Conservation (phyloP, 2,329 filamentous ascomycete species). For the Sphaerulina vaccinii region DNA sequence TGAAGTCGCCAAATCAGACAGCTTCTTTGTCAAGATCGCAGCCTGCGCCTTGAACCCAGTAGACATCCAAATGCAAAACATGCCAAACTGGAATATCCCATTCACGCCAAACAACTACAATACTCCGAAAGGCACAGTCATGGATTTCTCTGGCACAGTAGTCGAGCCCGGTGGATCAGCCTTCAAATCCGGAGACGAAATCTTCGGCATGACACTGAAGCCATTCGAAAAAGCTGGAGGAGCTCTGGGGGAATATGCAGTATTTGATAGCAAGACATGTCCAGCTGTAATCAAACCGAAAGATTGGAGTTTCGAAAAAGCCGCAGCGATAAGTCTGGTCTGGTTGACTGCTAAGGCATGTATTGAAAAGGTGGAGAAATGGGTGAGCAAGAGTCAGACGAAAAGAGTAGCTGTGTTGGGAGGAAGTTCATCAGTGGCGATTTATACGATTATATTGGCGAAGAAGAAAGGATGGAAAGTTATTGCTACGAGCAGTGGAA, state of each 20-base stretch:
- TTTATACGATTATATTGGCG: slow-evolving; percentile 37
- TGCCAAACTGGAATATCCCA: slow-evolving; percentile 31
- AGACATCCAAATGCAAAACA: slow-evolving; percentile 40
- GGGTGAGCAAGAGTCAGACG: slow-evolving; percentile 25
- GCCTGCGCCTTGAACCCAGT: slow-evolving; percentile 39
- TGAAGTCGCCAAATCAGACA: slow-evolving; percentile 20
- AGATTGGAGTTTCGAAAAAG: slow-evolving; percentile 34
- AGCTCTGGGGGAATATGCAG: slow-evolving; percentile 32
- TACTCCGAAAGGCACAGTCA: slow-evolving; percentile 33
- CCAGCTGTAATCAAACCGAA: slow-evolving; percentile 33
- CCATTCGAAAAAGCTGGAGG: slow-evolving; percentile 31
- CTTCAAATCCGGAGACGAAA: slow-evolving; percentile 34
- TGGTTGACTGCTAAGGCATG: slow-evolving; percentile 37
- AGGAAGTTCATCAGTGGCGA: slow-evolving; percentile 35
- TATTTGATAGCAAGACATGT: slow-evolving; percentile 29
- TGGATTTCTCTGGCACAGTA: slow-evolving; percentile 36
- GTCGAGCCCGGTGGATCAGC: slow-evolving; percentile 26
- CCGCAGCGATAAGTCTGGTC: slow-evolving; percentile 35
- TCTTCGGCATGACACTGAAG: slow-evolving; percentile 36
- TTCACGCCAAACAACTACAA: slow-evolving; percentile 20
- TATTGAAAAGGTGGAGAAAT: slow-evolving; percentile 31
- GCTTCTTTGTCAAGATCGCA: slow-evolving; percentile 36
- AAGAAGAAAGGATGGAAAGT: slow-evolving; percentile 37
- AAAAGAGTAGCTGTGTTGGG: slow-evolving; percentile 37
- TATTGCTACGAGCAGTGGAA: slow-evolving; percentile 55